A percentile compares a stretch with the other conserved stretches of the same genome.
phyloP scores from a whole-genome alignment of 2,329 filamentous ascomycete genomes.

The Penicillium sp. region DNA sequence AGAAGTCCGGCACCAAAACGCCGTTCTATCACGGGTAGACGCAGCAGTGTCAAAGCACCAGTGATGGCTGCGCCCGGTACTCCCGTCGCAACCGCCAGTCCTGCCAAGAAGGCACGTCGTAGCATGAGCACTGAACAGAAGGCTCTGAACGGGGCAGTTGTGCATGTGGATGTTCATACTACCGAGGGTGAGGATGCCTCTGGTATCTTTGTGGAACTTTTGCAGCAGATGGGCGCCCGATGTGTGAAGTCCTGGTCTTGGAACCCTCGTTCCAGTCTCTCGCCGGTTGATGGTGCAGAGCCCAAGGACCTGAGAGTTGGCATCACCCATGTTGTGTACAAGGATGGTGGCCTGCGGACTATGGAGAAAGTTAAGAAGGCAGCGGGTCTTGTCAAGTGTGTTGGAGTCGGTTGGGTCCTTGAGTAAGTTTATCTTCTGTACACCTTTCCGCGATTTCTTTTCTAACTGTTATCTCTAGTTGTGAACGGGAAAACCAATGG shows the following conservation, averaged over 20 bases:
- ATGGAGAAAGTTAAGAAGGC: slow-evolving; percentile 75
- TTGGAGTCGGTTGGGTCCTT: slow-evolving; percentile 84
- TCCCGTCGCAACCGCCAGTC: slow-evolving; percentile 24
- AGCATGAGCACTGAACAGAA: slow-evolving; percentile 26
- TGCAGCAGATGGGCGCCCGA: slow-evolving; percentile 77
- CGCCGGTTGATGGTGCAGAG: slow-evolving; percentile 35
- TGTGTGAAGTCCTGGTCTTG: slow-evolving; percentile 76
- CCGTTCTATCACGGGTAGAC: slow-evolving; percentile 16
- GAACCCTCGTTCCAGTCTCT: slow-evolving; percentile 57
- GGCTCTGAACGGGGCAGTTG: slow-evolving; percentile 68
- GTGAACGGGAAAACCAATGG: slow-evolving; percentile 74
- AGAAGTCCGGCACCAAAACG: slow-evolving; percentile 24
- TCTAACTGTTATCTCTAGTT: slow-evolving; percentile 50
- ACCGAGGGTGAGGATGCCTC: slow-evolving; percentile 78
- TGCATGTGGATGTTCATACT: slow-evolving; percentile 81
- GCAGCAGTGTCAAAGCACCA: slow-evolving; percentile 11
- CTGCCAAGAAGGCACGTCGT: slow-evolving; percentile 31
- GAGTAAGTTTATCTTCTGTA: slow-evolving; percentile 61
- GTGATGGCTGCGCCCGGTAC: slow-evolving; percentile 13
- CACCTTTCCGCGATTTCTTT: background rate
- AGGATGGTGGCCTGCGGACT: slow-evolving; percentile 78
- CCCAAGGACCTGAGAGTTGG: slow-evolving; percentile 57
- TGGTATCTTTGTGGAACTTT: slow-evolving; percentile 75
- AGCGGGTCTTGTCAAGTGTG: slow-evolving; percentile 74
- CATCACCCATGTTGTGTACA: slow-evolving; percentile 87